Base-by-base conservation (phyloP, 768 basidiomycete genomes). In the Tephrocybe sp. region DNA sequence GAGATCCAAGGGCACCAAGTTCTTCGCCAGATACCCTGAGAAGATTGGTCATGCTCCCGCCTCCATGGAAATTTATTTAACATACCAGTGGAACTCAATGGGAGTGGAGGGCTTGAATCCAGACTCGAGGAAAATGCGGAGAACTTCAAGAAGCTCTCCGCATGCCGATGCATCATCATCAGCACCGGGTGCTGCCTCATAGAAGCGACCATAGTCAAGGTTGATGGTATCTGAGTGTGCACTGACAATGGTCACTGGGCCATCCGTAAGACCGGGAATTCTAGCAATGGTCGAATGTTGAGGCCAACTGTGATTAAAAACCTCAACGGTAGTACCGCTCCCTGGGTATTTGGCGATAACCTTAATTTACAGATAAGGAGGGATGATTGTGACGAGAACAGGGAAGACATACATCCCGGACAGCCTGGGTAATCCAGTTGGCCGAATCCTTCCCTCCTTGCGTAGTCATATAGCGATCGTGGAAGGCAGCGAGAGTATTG, bases 31-130 rank as follows among this genome's bases (percentile, higher is more conserved):
- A 69, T 50, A 49, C 54, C 51, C 53, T 56, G 25, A 18, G 16
- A 12, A 19, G 33, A 15, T 10, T 15, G 12, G 3, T 21, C 18
- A 24, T 29, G 4, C 7, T 21, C 24, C 19, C 11, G 16, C 2
- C 12, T 8, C n/a, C n/a, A n/a, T n/a, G n/a, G n/a, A n/a, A n/a
- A n/a, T n/a, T n/a, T n/a, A n/a, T n/a, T n/a, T 29, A 23, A 50
- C 52, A 0, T 69, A 79, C 76, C 75, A 79, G 42, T 77, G 75
- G 52, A 76, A 76, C 47, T 78, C 75, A 25, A 78, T 59, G 19
- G 76, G 67, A 21, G 65, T 71, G 8, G 59, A 61, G 0, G 76
- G 77, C 30, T 57, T 62, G 57, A 72, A 77, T n/a, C 63, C 68
- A 21, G 69, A 58, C 1, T 67, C 70, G 21, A 78, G 42, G 27